Percentiles rank a stretch among this genome's conserved stretches.
Evolutionary conservation across 495 filamentous ascomycete genomes (phyloP).

Genomic region (Mytilinidion resinicola): DNA sequence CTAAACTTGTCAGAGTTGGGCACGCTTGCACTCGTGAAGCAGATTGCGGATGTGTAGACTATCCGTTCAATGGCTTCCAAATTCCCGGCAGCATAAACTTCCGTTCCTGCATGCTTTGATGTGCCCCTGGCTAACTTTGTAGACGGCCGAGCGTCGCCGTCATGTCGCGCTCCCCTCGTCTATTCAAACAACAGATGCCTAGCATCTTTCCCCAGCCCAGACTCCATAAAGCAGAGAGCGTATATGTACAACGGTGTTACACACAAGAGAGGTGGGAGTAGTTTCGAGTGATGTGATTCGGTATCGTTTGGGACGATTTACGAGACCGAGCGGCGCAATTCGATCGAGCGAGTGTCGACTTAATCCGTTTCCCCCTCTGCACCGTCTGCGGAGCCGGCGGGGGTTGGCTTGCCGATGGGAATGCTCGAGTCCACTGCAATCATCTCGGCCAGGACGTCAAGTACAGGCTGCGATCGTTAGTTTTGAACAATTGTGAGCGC

Average conservation of each 20-base stretch:
- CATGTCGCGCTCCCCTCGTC: background rate
- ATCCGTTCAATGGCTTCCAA: too few relatives aligned
- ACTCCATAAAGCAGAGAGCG: background rate
- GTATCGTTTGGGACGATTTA: background rate
- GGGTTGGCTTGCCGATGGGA: slow-evolving; percentile 46
- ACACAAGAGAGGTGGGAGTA: background rate
- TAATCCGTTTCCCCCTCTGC: background rate
- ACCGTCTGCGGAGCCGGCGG: slow-evolving; percentile 17
- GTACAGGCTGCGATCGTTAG: slow-evolving; percentile 57
- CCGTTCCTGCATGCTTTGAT: too few relatives aligned
- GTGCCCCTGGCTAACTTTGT: too few relatives aligned
- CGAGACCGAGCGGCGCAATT: background rate
- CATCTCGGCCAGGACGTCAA: slow-evolving; percentile 96
- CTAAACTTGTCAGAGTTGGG: too few relatives aligned
- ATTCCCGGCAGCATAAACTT: too few relatives aligned
- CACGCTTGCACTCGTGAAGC: too few relatives aligned
- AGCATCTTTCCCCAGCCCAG: background rate
- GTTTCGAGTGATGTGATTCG: background rate
- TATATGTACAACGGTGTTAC: slow-evolving; percentile 1
- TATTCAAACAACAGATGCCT: background rate
- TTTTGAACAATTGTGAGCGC: background rate
- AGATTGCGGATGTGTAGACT: too few relatives aligned
- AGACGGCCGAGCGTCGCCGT: too few relatives aligned
- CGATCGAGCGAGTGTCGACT: background rate
- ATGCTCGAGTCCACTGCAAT: slow-evolving; percentile 79